phyloP scores from a whole-genome alignment of 352 stramenopile species.

The Globisporangium lucens region DNA sequence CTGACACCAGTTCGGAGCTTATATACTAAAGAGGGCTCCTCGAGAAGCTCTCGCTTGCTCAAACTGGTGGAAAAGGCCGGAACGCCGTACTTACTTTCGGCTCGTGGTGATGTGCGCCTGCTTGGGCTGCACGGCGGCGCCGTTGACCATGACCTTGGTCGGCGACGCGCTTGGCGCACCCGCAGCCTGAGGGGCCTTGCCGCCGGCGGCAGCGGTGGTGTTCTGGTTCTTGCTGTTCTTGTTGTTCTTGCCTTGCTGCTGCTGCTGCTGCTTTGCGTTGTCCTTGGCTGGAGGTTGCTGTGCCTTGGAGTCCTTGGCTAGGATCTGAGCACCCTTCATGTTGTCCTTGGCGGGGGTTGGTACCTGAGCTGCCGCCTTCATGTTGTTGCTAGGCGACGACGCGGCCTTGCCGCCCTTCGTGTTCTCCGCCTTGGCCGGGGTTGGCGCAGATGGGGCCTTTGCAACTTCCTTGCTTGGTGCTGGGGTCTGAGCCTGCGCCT shows the following conservation, averaged over 20 bases:
- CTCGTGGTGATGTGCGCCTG: conserved; percentile 2
- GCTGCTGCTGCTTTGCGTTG: neutral
- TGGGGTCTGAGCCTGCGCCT: neutral
- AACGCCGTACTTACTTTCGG: neutral
- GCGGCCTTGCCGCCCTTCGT: neutral
- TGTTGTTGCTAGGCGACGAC: neutral
- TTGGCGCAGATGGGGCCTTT: neutral
- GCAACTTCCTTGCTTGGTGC: neutral
- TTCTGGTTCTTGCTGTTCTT: conserved; percentile 1
- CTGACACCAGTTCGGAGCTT: too few relatives aligned
- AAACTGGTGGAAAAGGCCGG: too few relatives aligned
- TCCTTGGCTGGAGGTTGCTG: neutral
- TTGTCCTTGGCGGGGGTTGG: neutral
- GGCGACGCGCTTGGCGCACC: neutral
- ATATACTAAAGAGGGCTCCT: too few relatives aligned
- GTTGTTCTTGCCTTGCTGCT: conserved; percentile 1
- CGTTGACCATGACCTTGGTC: neutral
- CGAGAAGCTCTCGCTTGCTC: too few relatives aligned
- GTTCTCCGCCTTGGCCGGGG: neutral
- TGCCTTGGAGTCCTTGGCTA: too few relatives aligned
- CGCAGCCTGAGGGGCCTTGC: too few relatives aligned
- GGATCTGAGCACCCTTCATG: neutral
- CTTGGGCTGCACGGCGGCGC: neutral
- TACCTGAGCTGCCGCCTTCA: too few relatives aligned
- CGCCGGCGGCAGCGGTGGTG: too few relatives aligned